These are phyloP conservation scores for Alternaria sp. DNA, from an alignment of 2,329 filamentous ascomycete species.

Conservation along the genomic window DNA sequence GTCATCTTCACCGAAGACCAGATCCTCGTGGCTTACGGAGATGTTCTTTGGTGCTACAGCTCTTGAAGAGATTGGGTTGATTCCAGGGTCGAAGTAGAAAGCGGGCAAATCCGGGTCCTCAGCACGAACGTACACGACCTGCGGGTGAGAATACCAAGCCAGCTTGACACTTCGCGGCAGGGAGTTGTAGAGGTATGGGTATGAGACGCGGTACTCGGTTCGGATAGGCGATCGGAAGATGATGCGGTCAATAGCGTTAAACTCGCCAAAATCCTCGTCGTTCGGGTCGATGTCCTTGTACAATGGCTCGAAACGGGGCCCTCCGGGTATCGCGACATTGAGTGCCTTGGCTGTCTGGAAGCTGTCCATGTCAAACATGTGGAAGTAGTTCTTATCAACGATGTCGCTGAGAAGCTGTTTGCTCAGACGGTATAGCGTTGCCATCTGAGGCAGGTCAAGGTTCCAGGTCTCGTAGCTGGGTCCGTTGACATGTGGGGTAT, in stretches of 20 bases:
- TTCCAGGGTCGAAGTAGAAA: slow-evolving; percentile 97
- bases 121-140: slow-evolving; percentile 86
- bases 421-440: slow-evolving; percentile 89
- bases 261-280: slow-evolving; percentile 98
- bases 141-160: slow-evolving; percentile 92
- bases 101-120: slow-evolving; percentile 90
- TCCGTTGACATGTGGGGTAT: slow-evolving; percentile 93
- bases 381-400: slow-evolving; percentile 95
- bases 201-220: slow-evolving; percentile 94
- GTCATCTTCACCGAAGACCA: slow-evolving; percentile 87
- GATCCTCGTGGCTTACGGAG: slow-evolving; percentile 89
- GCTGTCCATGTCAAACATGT: slow-evolving; percentile 94
- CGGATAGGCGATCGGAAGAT: slow-evolving; percentile 95
- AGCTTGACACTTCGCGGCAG: slow-evolving; percentile 92
- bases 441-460: slow-evolving; percentile 91
- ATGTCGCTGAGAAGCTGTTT: slow-evolving; percentile 89
- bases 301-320: slow-evolving; percentile 92
- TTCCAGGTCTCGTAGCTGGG: slow-evolving; percentile 98
- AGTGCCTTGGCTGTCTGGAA: slow-evolving; percentile 96
- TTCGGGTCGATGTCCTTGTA: slow-evolving; percentile 99
- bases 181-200: slow-evolving; percentile 95
- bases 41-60: slow-evolving; percentile 94
- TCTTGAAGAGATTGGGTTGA: slow-evolving; percentile 95
- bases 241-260: slow-evolving; percentile 98
- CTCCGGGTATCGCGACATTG: slow-evolving; percentile 97